Evolutionary conservation across 768 basidiomycete species (phyloP), one percentile per base, ranked within the genome.

Genomic region (Boletus subparvulus): DNA sequence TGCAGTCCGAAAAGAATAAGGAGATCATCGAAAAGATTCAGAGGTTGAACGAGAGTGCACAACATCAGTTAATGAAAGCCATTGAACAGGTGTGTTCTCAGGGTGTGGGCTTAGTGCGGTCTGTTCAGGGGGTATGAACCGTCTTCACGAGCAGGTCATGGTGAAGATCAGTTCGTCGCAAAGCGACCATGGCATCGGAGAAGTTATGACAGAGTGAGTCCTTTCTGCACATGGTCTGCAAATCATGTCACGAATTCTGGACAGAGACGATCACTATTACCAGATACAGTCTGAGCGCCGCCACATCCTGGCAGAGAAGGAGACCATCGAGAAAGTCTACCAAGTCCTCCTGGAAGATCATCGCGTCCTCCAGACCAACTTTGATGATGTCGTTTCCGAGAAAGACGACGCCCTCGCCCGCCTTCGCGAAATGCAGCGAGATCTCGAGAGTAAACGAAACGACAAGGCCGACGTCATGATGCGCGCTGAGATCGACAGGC

Each of bases 21-120:
- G 83, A 87, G 60, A 88, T 95, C 61, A 94, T 98, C 58, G 86
- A 85, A 68, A 89, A 85, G 73, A 98, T 98, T 36, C 94, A 95
- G 65, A 80, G 82, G 3, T 72, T 97, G 59, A 87, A 83, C 58
- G 90, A 96, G 71, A 79, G 75, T 17, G 87, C 94, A 66, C 94
- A 97, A 74, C 90, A 93, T 69, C 80, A 85, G 66, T 75, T 97
- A 51, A 98, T 97, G 95, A 88, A 83, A 72, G 90, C 92, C 40
- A 96, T 97, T 56, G 94, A 97, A 72, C 89, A 92, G 80, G 94
- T 92, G 56, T 51, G 81, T 70, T 37, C 30, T 52, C 58, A 19
- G 44, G n/a, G 16, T 36, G 39, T 47, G 26, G 46, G 1, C 7
- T 7, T 36, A 28, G 39, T 41, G 44, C n/a, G 42, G 36, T 39